Evolutionary conservation across 306 rosid species (phyloP).

Genomic region (Macrotyloma uniflorum): DNA sequence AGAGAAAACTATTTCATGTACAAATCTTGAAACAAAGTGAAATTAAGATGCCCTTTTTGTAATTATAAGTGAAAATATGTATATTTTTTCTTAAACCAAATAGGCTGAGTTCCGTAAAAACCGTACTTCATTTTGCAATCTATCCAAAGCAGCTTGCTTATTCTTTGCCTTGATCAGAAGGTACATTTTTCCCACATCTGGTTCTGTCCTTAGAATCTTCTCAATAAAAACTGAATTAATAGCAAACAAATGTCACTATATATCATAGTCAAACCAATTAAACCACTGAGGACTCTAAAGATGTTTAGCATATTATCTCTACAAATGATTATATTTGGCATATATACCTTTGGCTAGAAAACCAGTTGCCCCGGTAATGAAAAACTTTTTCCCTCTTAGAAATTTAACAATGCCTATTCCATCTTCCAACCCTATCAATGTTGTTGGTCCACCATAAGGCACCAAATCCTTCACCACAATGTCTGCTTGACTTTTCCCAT

Average conservation of each 20-base stretch:
- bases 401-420: slow-evolving; percentile 85
- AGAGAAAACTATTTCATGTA: background rate
- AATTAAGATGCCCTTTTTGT: background rate
- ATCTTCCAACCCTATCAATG: slow-evolving; percentile 60
- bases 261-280: background rate
- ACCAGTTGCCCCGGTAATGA: slow-evolving; percentile 90
- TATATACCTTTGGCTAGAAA: slow-evolving; percentile 85
- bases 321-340: background rate
- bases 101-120: background rate
- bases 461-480: slow-evolving; percentile 67
- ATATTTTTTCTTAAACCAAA: background rate
- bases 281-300: slow-evolving; percentile 1
- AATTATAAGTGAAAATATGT: background rate
- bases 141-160: slow-evolving; percentile 80
- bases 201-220: slow-evolving; percentile 87
- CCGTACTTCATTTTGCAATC: slow-evolving; percentile 82
- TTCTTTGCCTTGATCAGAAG: slow-evolving; percentile 86
- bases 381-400: slow-evolving; percentile 75
- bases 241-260: slow-evolving; percentile 9
- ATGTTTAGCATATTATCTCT: background rate
- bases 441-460: slow-evolving; percentile 53
- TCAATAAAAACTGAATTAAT: slow-evolving; percentile 76
- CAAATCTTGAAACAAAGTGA: background rate
- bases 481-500: slow-evolving; percentile 51
- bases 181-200: slow-evolving; percentile 85